Conservation (phyloP, 2,329 filamentous ascomycete genomes). For the Colletotrichum lini region DNA sequence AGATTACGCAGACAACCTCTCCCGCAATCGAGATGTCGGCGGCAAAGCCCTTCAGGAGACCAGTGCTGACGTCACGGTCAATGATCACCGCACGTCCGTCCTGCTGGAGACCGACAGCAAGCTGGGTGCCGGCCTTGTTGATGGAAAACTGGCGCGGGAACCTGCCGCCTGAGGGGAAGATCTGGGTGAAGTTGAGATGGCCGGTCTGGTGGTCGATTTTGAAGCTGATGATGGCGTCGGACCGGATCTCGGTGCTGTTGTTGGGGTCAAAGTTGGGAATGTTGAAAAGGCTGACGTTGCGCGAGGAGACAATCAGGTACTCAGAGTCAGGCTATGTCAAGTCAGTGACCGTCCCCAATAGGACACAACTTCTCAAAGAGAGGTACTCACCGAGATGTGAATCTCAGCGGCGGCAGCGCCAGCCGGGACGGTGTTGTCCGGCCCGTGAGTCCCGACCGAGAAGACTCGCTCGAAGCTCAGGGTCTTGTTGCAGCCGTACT, state of each 20-base stretch:
- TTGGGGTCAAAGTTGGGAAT: constrained; percentile 59
- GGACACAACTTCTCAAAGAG: too few species aligned
- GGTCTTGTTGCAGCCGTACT: constrained; percentile 58
- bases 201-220: constrained; percentile 67
- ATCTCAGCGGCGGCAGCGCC: constrained; percentile 69
- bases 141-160: constrained; percentile 78
- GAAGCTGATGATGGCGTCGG: constrained; percentile 77
- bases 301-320: constrained; percentile 78
- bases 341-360: not conserved
- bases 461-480: constrained; percentile 65
- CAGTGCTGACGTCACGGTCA: constrained; percentile 70
- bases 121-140: constrained; percentile 72
- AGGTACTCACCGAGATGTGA: constrained; percentile 65
- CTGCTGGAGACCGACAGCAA: constrained; percentile 77
- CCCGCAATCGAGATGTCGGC: constrained; percentile 59
- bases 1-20: constrained; percentile 62
- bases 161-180: constrained; percentile 73
- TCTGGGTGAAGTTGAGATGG: constrained; percentile 67
- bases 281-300: constrained; percentile 69
- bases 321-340: constrained; percentile 64
- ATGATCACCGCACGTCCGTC: constrained; percentile 74
- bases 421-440: constrained; percentile 55
- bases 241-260: constrained; percentile 57
- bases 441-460: constrained; percentile 63
- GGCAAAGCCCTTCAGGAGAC: constrained; percentile 65